These are phyloP conservation scores for Corniculantispora saksenae DNA, from an alignment of 2,329 filamentous ascomycete genomes.

Conservation along the genomic window DNA sequence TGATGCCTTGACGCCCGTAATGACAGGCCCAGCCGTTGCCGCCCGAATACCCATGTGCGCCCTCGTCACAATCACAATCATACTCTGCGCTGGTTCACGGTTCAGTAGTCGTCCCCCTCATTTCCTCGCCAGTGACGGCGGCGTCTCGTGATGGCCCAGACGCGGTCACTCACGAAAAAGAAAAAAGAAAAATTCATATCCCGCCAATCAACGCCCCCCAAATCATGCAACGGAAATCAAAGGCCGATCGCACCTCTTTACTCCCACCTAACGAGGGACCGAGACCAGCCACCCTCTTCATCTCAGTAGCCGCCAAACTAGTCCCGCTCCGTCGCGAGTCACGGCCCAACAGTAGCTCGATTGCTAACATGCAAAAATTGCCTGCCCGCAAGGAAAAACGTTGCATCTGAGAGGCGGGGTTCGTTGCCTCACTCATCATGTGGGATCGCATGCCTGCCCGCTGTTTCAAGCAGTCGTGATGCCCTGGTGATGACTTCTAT, in stretches of 20 bases:
- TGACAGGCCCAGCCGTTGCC: too few species aligned
- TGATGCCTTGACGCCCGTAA: neutral
- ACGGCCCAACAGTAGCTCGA: neutral
- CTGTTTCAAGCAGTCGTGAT: neutral
- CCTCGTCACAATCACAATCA: slow-evolving; percentile 13
- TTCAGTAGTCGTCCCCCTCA: neutral
- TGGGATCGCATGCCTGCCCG: neutral
- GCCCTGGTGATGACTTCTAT: neutral
- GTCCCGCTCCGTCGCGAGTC: neutral
- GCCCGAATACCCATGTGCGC: neutral
- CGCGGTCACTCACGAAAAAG: neutral
- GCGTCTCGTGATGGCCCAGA: neutral
- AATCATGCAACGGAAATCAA: neutral
- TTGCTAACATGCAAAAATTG: neutral
- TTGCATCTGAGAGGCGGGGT: neutral
- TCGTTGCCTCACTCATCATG: neutral
- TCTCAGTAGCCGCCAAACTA: neutral
- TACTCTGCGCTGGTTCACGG: neutral
- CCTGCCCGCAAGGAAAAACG: neutral
- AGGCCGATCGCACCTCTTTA: neutral
- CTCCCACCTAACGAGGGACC: neutral
- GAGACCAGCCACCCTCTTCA: neutral
- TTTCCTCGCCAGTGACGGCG: neutral
- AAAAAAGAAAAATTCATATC: neutral
- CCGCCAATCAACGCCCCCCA: neutral